Evolutionary conservation across 345 rosid species (phyloP), one percentile per base, ranked within the genome.

Genomic region (Garcia nutans): DNA sequence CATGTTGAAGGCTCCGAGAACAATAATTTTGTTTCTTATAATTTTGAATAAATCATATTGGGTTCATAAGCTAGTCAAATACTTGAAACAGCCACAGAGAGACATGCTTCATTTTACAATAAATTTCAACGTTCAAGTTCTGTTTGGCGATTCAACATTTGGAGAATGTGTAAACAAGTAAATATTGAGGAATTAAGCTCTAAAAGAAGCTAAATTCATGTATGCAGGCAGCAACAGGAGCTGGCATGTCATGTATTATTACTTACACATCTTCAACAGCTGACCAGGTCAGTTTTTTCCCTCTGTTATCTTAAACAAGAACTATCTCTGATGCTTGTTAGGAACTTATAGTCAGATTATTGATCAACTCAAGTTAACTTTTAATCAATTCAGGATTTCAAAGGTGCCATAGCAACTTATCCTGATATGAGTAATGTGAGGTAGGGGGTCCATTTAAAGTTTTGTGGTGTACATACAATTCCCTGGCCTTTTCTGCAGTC

Each of bases 221-320:
- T 42, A 26, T 83, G 73, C 68, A 95, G 99, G 97, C 99, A 56
- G 99, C 99, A 66, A 89, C 87, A 7, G 74, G 74, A 61, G 99
- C 99, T 17, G 97, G 97, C 60, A 95, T 95, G 99, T 78, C 99
- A 56, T 95, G 97, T 71, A 83, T 93, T 41, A 87, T 95, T 50
- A 88, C 91, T 11, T 89, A 90, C 84, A 95, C 99, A 20, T 81
- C 93, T 81, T 95, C 99, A 74, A 93, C 99, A 15, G 91, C 94
- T 68, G 86, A 91, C 31, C 99, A 95, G 92, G 98, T 94, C 65
- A 83, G 77, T 67, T 13, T 61, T 68, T 52, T 55, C 58, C 44
- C 19, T 58, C 45, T 16, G 44, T 26, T 45, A 31, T 73, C n/a
- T 2, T 47, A 50, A 55, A 1, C 1, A 3, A 52, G 26, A 70